phyloP scores from a whole-genome alignment of 2,329 filamentous ascomycete species.

The Fusarium torreyae region DNA sequence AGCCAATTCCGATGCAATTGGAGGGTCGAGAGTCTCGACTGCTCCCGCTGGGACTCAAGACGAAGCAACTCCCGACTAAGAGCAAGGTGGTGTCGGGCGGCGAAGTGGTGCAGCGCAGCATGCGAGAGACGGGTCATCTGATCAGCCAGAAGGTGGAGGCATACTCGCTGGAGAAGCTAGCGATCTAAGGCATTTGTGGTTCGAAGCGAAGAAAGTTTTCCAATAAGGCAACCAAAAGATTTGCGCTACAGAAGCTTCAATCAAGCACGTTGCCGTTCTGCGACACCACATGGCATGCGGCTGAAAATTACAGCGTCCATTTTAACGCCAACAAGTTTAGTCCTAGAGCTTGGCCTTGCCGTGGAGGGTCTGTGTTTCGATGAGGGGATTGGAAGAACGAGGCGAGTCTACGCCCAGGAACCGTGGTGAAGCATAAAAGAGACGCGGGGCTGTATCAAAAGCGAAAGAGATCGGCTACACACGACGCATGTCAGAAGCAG shows the following conservation, averaged over 20 bases:
- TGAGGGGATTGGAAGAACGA: constrained; percentile 38
- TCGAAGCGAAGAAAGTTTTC: constrained; percentile 21
- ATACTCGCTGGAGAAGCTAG: constrained; percentile 86
- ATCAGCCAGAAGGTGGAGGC: constrained; percentile 84
- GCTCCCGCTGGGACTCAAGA: constrained; percentile 82
- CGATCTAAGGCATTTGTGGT: constrained; percentile 64
- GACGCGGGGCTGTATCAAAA: constrained; percentile 30
- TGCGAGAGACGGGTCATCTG: constrained; percentile 82
- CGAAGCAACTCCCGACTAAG: constrained; percentile 64
- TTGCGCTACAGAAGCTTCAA: constrained; percentile 23
- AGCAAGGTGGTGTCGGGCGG: constrained; percentile 77
- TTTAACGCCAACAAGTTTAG: constrained; percentile 20
- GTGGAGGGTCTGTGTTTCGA: constrained; percentile 18
- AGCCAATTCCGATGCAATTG: constrained; percentile 60
- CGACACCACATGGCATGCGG: constrained; percentile 42
- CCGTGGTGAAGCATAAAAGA: constrained; percentile 27
- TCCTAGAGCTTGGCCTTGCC: constrained; percentile 16
- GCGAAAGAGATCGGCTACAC: constrained; percentile 43
- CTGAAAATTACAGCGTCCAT: constrained; percentile 30
- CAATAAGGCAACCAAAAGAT: constrained; percentile 30
- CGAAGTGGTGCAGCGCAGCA: constrained; percentile 77
- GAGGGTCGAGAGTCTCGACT: constrained; percentile 64
- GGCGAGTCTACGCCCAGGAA: constrained; percentile 37
- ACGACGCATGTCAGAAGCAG: constrained; percentile 36
- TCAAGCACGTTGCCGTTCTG: constrained; percentile 28